Percentiles rank a stretch among this genome's conserved stretches.
phyloP scores from a whole-genome alignment of 768 basidiomycete genomes.

The Calocybe gangraenosa region DNA sequence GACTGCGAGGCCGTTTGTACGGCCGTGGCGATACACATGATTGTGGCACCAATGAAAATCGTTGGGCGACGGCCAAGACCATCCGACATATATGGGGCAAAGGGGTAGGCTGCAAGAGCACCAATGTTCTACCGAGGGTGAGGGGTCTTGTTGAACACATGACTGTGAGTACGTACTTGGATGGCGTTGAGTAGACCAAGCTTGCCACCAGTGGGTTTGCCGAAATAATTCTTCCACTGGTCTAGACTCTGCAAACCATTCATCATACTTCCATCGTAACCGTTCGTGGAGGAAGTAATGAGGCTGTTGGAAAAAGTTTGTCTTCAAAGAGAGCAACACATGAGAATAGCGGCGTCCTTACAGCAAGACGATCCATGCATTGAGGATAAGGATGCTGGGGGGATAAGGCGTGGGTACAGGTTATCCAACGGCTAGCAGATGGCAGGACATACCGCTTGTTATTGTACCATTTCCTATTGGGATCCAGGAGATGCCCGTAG shows the following conservation, averaged over 20 bases:
- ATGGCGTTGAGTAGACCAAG: constrained; percentile 73
- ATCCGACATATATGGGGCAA: constrained; percentile 71
- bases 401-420: background rate
- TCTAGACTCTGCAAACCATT: constrained; percentile 68
- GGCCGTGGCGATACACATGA: constrained; percentile 67
- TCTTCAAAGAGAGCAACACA: background rate
- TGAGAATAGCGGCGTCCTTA: constrained; percentile 23
- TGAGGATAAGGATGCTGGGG: constrained; percentile 52
- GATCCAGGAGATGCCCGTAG: constrained; percentile 57
- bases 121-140: constrained; percentile 56
- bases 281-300: constrained; percentile 73
- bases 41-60: constrained; percentile 63
- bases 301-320: constrained; percentile 35
- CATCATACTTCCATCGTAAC: constrained; percentile 79
- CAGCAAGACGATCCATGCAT: constrained; percentile 70
- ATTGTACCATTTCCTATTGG: constrained; percentile 70
- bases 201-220: constrained; percentile 49
- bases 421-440: background rate
- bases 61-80: constrained; percentile 63
- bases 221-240: constrained; percentile 63
- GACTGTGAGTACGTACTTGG: constrained; percentile 39
- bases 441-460: constrained; percentile 55
- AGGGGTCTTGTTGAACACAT: background rate
- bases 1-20: constrained; percentile 70
- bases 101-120: constrained; percentile 59